Percentiles rank a stretch among this genome's conserved stretches.
Evolutionary conservation across 2,329 filamentous ascomycete genomes (phyloP).

Genomic region (Hypoxylon sp.): DNA sequence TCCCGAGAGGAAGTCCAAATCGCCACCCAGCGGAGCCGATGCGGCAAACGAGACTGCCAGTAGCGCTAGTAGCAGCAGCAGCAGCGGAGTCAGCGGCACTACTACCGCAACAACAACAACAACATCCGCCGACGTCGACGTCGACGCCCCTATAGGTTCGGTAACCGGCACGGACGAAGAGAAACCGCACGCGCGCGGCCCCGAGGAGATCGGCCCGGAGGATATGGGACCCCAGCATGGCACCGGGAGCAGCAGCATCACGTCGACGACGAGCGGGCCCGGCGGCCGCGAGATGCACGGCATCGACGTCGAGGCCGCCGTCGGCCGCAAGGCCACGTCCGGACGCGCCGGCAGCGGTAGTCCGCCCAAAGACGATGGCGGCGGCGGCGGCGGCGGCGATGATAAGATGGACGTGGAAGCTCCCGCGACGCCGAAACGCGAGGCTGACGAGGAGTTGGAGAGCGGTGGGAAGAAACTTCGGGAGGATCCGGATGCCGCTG

Average conservation of each 20-base stretch:
- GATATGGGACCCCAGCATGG: constrained; percentile 79
- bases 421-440: constrained; percentile 59
- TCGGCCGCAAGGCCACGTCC: constrained; percentile 58
- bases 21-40: constrained; percentile 22
- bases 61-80: no score
- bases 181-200: constrained; percentile 83
- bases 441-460: constrained; percentile 60
- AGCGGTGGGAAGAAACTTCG: constrained; percentile 59
- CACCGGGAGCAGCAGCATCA: constrained; percentile 49
- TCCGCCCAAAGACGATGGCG: constrained; percentile 17
- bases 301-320: constrained; percentile 69
- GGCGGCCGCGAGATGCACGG: constrained; percentile 59
- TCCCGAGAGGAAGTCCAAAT: constrained; percentile 20
- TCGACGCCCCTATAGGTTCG: constrained; percentile 38
- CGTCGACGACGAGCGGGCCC: constrained; percentile 50
- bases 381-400: constrained; percentile 30
- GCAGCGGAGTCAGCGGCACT: no score
- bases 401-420: constrained; percentile 47
- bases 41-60: neutral
- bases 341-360: constrained; percentile 27
- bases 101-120: neutral
- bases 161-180: constrained; percentile 60
- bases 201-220: constrained; percentile 82
- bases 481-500: constrained; percentile 50
- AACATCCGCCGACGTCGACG: constrained; percentile 25